Conservation (phyloP, 2,329 filamentous ascomycete genomes). For the Zopfia rhizophila region DNA sequence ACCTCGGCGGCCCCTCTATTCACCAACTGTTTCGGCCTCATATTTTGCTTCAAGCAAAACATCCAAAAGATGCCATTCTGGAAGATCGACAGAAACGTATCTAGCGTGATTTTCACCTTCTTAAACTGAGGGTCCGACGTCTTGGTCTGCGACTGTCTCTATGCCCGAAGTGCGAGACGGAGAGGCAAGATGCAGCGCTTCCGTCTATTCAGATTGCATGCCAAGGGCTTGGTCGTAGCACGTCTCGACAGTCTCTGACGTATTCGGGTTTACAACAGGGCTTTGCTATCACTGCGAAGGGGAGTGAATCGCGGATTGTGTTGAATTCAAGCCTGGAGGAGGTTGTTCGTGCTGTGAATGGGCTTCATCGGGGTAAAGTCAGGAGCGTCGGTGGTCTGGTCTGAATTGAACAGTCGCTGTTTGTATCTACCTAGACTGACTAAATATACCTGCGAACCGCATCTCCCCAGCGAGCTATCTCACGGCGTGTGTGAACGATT, state of each 20-base stretch:
- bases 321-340: too few species aligned
- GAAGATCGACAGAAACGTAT: constrained; percentile 7
- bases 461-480: constrained; percentile 19
- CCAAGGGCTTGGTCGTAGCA: constrained; percentile 36
- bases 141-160: constrained; percentile 15
- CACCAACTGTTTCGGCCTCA: neutral
- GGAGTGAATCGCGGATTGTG: too few species aligned
- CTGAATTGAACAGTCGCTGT: too few species aligned
- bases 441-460: constrained; percentile 8
- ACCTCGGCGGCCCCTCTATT: neutral
- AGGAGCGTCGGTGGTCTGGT: too few species aligned
- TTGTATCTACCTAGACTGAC: constrained; percentile 1
- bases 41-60: neutral
- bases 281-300: neutral
- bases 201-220: constrained; percentile 28
- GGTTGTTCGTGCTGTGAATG: too few species aligned
- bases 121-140: constrained; percentile 16
- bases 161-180: constrained; percentile 8
- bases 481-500: constrained; percentile 33
- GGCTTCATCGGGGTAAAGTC: too few species aligned
- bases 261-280: constrained; percentile 7
- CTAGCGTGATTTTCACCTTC: constrained; percentile 12
- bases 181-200: constrained; percentile 19
- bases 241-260: constrained; percentile 22
- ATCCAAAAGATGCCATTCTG: too few species aligned